Base-by-base conservation (phyloP, 371 early-diverging fungal genomes). In the Rhizopus delemar region DNA sequence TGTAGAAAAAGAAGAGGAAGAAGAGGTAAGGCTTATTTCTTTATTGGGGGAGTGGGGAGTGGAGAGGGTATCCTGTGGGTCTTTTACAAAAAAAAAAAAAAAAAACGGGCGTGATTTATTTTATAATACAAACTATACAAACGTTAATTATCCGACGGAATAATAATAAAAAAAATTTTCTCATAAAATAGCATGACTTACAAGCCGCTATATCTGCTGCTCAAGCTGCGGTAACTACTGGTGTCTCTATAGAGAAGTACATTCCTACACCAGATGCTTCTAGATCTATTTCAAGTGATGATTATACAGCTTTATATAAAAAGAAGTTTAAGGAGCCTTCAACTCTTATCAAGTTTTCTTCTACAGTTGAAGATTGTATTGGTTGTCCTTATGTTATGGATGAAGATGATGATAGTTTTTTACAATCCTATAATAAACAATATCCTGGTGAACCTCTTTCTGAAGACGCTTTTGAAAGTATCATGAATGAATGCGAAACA, bases 221-320 rank as follows among this genome's bases (percentile, higher is more conserved):
- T 13, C 83, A 90, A 51, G 87, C 91, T 9, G 90, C 91, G 0
- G 85, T 84, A 9, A 74, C 81, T 3, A 82, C 83, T 2, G 82
- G 84, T 51, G 82, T 81, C 28, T 62, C 72, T 22, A 73, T 83
- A 36, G 75, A 80, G 57, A 69, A 77, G 7, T 89, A 87, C 59
- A 98, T 98, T 61, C 98, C 98, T 3, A 93, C 92, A 3, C 98
- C 98, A 13, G 92, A 95, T 78, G 96, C 97, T 15, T 89, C 90
- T 22, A 73, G 74, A 35, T 70, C 71, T 46, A 83, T 89, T 13
- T 48, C 62, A 28, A 57, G 59, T 3, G 74, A 80, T 22, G 84
- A 88, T 36, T 92, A 89, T 62, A 76, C 78, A 8, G 68, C 67
- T 32, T 81, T 88, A 46, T 94, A 97, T 66, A 76, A 82, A 8